phyloP scores from a whole-genome alignment of 2,329 filamentous ascomycete species.

The Aspergillus quadrilineatus region DNA sequence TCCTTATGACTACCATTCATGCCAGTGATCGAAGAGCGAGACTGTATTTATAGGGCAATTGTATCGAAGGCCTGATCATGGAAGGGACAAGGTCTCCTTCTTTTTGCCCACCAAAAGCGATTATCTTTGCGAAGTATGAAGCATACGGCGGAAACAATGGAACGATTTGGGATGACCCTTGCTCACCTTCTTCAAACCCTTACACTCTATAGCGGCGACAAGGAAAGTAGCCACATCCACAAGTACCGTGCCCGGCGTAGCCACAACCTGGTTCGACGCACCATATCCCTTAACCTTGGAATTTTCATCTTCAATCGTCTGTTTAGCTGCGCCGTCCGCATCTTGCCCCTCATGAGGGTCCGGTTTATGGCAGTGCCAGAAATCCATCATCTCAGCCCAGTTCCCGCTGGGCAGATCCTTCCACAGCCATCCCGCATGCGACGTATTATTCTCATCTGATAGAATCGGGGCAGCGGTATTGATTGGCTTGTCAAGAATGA shows the following conservation, averaged over 20 bases:
- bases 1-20: conserved; percentile 3
- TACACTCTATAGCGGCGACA: conserved; percentile 66
- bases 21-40: conserved; percentile 6
- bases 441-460: neutral
- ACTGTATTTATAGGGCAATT: conserved; percentile 53
- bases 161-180: conserved; percentile 3
- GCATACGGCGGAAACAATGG: conserved; percentile 1
- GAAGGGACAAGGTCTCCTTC: conserved; percentile 53
- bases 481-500: conserved; percentile 26
- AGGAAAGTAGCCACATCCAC: conserved; percentile 79
- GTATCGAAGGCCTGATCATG: conserved; percentile 59
- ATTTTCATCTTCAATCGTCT: conserved; percentile 46
- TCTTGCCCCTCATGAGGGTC: conserved; percentile 48
- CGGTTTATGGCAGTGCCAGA: conserved; percentile 99
- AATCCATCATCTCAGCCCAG: conserved; percentile 99
- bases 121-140: neutral
- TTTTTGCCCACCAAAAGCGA: conserved; percentile 47
- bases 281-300: conserved; percentile 71
- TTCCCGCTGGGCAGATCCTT: conserved; percentile 94
- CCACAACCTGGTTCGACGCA: conserved; percentile 71
- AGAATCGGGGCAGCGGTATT: neutral
- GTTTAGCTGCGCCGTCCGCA: conserved; percentile 36
- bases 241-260: conserved; percentile 67
- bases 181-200: conserved; percentile 40
- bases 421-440: conserved; percentile 58